Percentiles rank a stretch among this genome's conserved stretches.
These are phyloP conservation scores for Lichtheimia hyalospora DNA, from an alignment of 371 early-diverging fungal genomes.

Conservation along the genomic window DNA sequence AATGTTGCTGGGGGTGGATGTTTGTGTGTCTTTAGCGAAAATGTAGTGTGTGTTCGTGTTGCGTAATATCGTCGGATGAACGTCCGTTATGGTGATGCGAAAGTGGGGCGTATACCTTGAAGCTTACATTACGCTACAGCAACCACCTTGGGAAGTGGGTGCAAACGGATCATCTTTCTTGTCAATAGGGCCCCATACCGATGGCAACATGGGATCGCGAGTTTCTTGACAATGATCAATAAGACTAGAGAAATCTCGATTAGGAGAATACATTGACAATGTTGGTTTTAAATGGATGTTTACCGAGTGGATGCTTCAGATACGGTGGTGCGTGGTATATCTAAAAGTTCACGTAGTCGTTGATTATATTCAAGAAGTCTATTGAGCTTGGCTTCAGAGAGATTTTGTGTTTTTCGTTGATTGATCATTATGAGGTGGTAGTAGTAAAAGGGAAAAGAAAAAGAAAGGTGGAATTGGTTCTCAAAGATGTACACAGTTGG, in stretches of 20 bases:
- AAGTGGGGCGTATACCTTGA: too few relatives aligned
- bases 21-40: neutral
- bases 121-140: conserved; percentile 39
- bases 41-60: neutral
- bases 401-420: conserved; percentile 26
- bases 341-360: conserved; percentile 76
- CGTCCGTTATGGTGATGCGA: too few relatives aligned
- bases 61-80: neutral
- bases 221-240: conserved; percentile 55
- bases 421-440: too few relatives aligned
- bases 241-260: conserved; percentile 29
- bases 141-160: conserved; percentile 48
- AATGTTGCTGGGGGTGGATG: too few relatives aligned
- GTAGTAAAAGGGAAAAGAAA: too few relatives aligned
- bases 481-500: too few relatives aligned
- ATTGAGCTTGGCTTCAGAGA: conserved; percentile 73
- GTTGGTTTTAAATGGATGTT: neutral
- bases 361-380: conserved; percentile 75
- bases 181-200: conserved; percentile 75
- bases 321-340: conserved; percentile 75
- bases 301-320: conserved; percentile 64
- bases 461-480: too few relatives aligned
- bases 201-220: conserved; percentile 73
- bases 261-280: neutral
- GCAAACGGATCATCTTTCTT: conserved; percentile 83